Conservation (phyloP, 352 stramenopile species). For the Phytopythium litorale region DNA sequence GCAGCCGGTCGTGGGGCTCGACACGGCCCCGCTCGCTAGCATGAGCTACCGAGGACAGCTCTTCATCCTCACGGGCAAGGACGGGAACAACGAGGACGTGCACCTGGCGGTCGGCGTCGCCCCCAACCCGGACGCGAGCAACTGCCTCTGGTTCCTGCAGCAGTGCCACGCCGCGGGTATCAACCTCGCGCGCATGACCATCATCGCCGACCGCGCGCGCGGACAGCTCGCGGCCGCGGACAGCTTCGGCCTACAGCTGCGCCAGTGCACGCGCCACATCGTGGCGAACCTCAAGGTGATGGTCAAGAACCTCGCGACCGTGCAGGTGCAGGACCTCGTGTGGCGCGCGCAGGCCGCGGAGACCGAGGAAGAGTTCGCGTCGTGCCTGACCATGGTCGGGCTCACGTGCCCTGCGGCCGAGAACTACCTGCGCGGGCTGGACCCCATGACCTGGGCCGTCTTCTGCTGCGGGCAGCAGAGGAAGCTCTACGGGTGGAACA, state of each 20-base stretch:
- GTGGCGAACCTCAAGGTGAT: conserved; percentile 24
- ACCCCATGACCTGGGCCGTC: conserved; percentile 20
- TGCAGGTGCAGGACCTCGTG: conserved; percentile 32
- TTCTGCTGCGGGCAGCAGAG: conserved; percentile 25
- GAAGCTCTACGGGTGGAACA: conserved; percentile 29
- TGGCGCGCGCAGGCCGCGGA: conserved; percentile 29
- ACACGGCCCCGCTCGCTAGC: conserved; percentile 21
- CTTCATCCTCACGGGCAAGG: conserved; percentile 24
- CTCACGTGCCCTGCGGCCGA: conserved; percentile 28
- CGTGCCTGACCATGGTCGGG: conserved; percentile 30
- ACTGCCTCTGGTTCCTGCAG: conserved; percentile 28
- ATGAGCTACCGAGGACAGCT: conserved; percentile 28
- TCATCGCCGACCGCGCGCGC: conserved; percentile 19
- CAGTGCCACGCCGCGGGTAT: conserved; percentile 24
- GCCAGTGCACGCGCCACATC: conserved; percentile 28
- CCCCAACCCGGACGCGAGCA: conserved; percentile 15
- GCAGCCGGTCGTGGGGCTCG: conserved; percentile 22
- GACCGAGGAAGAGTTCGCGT: conserved; percentile 29
- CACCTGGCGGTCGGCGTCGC: conserved; percentile 22
- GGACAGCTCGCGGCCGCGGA: conserved; percentile 15
- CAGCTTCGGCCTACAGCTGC: conserved; percentile 10
- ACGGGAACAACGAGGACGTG: conserved; percentile 25
- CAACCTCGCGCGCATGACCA: conserved; percentile 16
- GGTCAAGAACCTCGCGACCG: conserved; percentile 24
- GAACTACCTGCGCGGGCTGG: conserved; percentile 23